phyloP scores from a whole-genome alignment of 495 filamentous ascomycete genomes.

The Hapsidospora chrysogenum region DNA sequence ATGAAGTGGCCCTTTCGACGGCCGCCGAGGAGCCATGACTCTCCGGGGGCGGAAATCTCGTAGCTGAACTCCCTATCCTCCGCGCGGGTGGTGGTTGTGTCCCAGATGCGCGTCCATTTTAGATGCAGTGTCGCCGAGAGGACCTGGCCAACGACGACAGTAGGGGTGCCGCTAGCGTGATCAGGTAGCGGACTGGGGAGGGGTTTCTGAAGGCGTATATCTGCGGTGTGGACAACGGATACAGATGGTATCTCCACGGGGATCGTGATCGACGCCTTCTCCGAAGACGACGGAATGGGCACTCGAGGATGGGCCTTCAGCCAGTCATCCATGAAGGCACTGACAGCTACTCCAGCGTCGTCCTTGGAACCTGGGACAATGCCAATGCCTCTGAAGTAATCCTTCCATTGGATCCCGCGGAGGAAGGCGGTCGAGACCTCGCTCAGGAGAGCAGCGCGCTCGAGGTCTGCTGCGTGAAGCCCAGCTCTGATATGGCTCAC shows the following conservation, averaged over 20 bases:
- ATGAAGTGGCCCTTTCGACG: constrained; percentile 62
- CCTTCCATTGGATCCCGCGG: constrained; percentile 17
- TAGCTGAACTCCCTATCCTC: constrained; percentile 63
- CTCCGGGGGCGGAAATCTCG: constrained; percentile 58
- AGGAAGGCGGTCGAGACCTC: constrained; percentile 27
- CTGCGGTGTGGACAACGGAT: constrained; percentile 68
- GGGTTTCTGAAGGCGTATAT: constrained; percentile 39
- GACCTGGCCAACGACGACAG: constrained; percentile 48
- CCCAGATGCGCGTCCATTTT: constrained; percentile 67
- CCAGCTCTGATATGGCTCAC: constrained; percentile 31
- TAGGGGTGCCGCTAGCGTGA: constrained; percentile 8
- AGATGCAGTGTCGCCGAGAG: constrained; percentile 56
- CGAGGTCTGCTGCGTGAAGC: constrained; percentile 43
- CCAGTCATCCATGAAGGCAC: constrained; percentile 21
- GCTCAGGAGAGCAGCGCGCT: constrained; percentile 33
- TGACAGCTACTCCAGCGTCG: constrained; percentile 12
- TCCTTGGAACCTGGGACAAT: constrained; percentile 7
- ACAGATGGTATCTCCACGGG: constrained; percentile 78
- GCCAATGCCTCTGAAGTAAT: constrained; percentile 26
- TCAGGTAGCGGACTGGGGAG: constrained; percentile 12
- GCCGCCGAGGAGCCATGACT: constrained; percentile 75
- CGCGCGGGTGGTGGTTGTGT: constrained; percentile 23
- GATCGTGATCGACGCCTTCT: constrained; percentile 26
- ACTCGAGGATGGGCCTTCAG: constrained; percentile 17
- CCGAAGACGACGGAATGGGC: constrained; percentile 7